Conservation (phyloP, 1,139 yeast genomes). For the Ogataea hybrid region DNA sequence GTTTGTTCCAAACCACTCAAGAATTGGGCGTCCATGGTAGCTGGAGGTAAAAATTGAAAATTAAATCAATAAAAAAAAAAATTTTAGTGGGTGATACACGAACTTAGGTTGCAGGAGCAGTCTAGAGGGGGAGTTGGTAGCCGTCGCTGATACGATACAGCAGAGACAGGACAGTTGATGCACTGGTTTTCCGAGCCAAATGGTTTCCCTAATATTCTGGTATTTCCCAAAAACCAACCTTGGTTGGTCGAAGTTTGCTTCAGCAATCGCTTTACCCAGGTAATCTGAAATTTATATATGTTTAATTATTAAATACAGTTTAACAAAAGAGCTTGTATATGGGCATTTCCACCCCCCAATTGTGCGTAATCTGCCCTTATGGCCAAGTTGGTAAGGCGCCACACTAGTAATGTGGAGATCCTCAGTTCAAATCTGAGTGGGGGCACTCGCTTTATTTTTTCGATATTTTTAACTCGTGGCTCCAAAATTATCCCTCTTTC, state of each 20-base stretch:
- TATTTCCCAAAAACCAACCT: too few species aligned
- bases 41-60: not conserved
- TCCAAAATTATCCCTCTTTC: slow-evolving; percentile 1
- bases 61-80: slow-evolving; percentile 7
- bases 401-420: slow-evolving; percentile 26
- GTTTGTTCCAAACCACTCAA: slow-evolving; percentile 73
- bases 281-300: too few species aligned
- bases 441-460: slow-evolving; percentile 14
- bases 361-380: slow-evolving; percentile 17
- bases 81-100: slow-evolving; percentile 13
- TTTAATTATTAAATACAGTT: not conserved
- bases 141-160: not conserved
- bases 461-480: not conserved
- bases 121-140: not conserved
- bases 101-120: not conserved
- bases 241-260: too few species aligned
- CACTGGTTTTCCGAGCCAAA: too few species aligned
- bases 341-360: too few species aligned
- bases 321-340: not conserved
- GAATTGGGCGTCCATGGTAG: slow-evolving; percentile 66
- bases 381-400: slow-evolving; percentile 28
- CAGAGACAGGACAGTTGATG: too few species aligned
- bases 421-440: slow-evolving; percentile 26
- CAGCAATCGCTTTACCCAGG: too few species aligned
- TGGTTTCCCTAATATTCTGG: too few species aligned